Evolutionary conservation across 768 basidiomycete species (phyloP).

Genomic region (Coprinopsis strossmayeri): DNA sequence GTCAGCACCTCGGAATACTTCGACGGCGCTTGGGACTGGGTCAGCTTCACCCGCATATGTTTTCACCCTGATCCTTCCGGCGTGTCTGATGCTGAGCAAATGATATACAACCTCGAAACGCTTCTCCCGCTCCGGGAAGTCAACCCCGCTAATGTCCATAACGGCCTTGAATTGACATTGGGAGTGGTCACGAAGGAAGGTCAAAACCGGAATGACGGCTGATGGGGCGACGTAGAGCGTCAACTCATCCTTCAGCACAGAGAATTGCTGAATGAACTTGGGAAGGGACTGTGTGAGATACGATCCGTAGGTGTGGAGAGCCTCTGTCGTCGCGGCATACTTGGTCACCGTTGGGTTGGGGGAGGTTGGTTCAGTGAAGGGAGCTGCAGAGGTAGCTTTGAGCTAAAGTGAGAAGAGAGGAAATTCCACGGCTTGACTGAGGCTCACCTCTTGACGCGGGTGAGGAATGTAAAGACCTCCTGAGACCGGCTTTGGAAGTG

Average conservation of each 20-base stretch:
- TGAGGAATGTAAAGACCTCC: slow-evolving; percentile 43
- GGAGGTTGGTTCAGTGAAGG: slow-evolving; percentile 86
- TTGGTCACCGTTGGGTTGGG: slow-evolving; percentile 75
- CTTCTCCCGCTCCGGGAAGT: slow-evolving; percentile 89
- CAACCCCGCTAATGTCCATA: slow-evolving; percentile 94
- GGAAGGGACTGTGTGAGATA: slow-evolving; percentile 91
- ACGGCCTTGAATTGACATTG: slow-evolving; percentile 91
- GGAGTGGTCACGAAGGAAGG: slow-evolving; percentile 91
- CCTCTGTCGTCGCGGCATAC: slow-evolving; percentile 67
- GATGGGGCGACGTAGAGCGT: slow-evolving; percentile 82
- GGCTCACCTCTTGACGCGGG: slow-evolving; percentile 41
- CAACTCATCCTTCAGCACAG: slow-evolving; percentile 93
- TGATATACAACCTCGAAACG: slow-evolving; percentile 98
- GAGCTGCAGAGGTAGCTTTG: slow-evolving; percentile 55
- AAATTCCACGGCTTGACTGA: slow-evolving; percentile 7
- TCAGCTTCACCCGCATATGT: slow-evolving; percentile 94
- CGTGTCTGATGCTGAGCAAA: slow-evolving; percentile 72
- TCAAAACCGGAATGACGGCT: slow-evolving; percentile 77
- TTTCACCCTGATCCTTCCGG: slow-evolving; percentile 90
- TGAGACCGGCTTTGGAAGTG: slow-evolving; percentile 15
- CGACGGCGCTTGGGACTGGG: slow-evolving; percentile 76
- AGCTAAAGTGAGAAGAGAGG: slow-evolving; percentile 7
- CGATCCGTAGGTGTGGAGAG: slow-evolving; percentile 86
- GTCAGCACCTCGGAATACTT: slow-evolving; percentile 86
- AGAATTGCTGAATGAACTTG: slow-evolving; percentile 97